These are phyloP conservation scores for Cryptococcus wingfieldii DNA, from an alignment of 1,284 basidiomycete genomes.

Conservation along the genomic window DNA sequence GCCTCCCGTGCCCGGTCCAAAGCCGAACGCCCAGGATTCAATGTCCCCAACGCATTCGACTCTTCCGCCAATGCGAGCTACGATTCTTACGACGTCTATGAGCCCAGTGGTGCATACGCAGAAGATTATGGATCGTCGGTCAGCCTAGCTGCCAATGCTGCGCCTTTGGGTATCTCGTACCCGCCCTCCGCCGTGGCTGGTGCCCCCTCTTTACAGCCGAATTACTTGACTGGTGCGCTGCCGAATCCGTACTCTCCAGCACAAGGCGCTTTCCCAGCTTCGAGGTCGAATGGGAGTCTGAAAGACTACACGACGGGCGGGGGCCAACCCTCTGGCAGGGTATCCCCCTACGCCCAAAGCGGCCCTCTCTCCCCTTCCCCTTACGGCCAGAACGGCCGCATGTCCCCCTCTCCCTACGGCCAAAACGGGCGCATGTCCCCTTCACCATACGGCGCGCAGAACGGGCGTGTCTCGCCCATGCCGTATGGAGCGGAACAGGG, in stretches of 20 bases:
- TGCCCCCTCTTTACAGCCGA: background rate
- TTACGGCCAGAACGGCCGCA: too few species aligned
- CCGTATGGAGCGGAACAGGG: too few species aligned
- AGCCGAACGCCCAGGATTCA: slow-evolving; percentile 3
- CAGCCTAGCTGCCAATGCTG: slow-evolving; percentile 25
- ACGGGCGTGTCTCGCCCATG: too few species aligned
- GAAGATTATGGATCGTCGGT: slow-evolving; percentile 28
- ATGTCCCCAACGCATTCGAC: slow-evolving; percentile 1
- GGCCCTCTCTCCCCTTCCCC: too few species aligned
- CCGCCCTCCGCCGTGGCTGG: slow-evolving; percentile 19
- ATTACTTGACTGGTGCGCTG: background rate
- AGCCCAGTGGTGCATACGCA: slow-evolving; percentile 3
- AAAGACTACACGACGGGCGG: background rate
- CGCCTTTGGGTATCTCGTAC: slow-evolving; percentile 36
- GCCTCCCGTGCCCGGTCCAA: slow-evolving; percentile 15
- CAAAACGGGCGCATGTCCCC: too few species aligned
- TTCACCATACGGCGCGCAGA: too few species aligned
- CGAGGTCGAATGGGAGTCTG: slow-evolving; percentile 6
- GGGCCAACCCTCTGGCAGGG: slow-evolving; percentile 2
- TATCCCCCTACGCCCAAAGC: slow-evolving; percentile 3
- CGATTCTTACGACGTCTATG: slow-evolving; percentile 3
- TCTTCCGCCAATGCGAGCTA: slow-evolving; percentile 2
- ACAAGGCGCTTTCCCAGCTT: slow-evolving; percentile 8
- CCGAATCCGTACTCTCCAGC: background rate
- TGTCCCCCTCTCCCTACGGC: too few species aligned